Conservation (phyloP, 148 eudicot species). For the Camellia japonica region DNA sequence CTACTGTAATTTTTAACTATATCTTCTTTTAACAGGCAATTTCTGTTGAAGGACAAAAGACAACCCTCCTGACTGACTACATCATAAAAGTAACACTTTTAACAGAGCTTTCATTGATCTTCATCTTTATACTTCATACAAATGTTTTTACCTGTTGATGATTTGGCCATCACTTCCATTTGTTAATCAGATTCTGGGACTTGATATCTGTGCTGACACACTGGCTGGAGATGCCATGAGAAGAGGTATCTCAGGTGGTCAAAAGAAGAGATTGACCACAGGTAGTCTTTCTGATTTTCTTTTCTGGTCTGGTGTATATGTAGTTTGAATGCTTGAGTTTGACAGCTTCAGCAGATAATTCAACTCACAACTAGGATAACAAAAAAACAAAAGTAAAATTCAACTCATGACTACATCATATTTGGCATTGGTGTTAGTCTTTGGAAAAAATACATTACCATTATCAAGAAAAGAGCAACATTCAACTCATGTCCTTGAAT, state of each 20-base stretch:
- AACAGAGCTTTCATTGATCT: background rate
- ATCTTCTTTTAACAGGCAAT: conserved; percentile 51
- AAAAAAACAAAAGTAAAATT: too few species aligned
- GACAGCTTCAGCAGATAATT: background rate
- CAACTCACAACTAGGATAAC: too few species aligned
- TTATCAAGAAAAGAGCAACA: too few species aligned
- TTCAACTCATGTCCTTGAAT: too few species aligned
- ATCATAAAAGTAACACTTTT: conserved; percentile 57
- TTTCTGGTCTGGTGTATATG: background rate
- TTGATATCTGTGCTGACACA: conserved; percentile 73
- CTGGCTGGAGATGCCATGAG: conserved; percentile 77
- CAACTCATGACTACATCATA: too few species aligned
- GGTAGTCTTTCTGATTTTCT: conserved; percentile 31
- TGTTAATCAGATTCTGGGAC: conserved; percentile 67
- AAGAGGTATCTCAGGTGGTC: conserved; percentile 87
- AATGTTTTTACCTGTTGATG: background rate
- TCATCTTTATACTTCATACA: conserved; percentile 3
- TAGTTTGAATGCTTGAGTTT: background rate
- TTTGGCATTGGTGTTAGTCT: too few species aligned
- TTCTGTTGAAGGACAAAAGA: conserved; percentile 66
- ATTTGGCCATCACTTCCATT: conserved; percentile 7
- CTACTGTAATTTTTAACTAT: background rate
- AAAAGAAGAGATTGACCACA: conserved; percentile 80
- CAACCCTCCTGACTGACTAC: conserved; percentile 74
- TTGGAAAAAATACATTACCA: too few species aligned